These are phyloP conservation scores for Ettlia oleoabundans DNA, from an alignment of 139 green algal genomes.

Conservation along the genomic window DNA sequence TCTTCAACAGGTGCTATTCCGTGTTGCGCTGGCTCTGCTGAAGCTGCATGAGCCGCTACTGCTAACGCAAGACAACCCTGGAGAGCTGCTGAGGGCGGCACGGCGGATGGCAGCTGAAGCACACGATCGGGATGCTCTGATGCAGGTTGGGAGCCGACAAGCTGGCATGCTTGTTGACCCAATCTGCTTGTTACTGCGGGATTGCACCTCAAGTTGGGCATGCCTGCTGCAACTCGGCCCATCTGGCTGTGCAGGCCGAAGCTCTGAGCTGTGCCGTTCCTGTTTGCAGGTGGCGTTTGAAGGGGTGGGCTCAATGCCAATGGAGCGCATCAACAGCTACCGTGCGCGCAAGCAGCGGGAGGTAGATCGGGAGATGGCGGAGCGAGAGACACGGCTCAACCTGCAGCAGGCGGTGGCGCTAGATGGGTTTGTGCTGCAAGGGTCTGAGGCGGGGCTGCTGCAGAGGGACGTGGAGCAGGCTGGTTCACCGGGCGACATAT, in stretches of 20 bases:
- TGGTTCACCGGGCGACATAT: no score
- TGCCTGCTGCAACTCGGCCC: no score
- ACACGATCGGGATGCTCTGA: conserved; percentile 75
- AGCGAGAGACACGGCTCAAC: conserved; percentile 37
- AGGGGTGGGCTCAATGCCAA: conserved; percentile 53
- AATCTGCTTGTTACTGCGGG: no score
- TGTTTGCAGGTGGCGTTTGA: conserved; percentile 24
- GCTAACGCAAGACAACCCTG: conserved; percentile 65
- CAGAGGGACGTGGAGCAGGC: not conserved
- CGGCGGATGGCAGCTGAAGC: conserved; percentile 49
- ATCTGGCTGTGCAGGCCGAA: no score
- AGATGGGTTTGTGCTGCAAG: conserved; percentile 36
- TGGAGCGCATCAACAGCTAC: conserved; percentile 73
- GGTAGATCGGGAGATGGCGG: conserved; percentile 57
- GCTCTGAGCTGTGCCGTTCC: not conserved
- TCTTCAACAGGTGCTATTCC: conserved; percentile 68
- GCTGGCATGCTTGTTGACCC: not conserved
- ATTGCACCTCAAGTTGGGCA: no score
- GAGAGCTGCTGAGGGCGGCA: conserved; percentile 69
- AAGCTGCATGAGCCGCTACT: conserved; percentile 69
- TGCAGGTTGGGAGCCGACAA: conserved; percentile 49
- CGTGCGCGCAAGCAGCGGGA: conserved; percentile 54
- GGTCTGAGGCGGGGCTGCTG: not conserved
- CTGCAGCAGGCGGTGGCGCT: conserved; percentile 31
- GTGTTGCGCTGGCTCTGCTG: conserved; percentile 82